A percentile compares a stretch with the other conserved stretches of the same genome.
phyloP scores from a whole-genome alignment of 2,329 filamentous ascomycete species.

The Fusarium sp. region DNA sequence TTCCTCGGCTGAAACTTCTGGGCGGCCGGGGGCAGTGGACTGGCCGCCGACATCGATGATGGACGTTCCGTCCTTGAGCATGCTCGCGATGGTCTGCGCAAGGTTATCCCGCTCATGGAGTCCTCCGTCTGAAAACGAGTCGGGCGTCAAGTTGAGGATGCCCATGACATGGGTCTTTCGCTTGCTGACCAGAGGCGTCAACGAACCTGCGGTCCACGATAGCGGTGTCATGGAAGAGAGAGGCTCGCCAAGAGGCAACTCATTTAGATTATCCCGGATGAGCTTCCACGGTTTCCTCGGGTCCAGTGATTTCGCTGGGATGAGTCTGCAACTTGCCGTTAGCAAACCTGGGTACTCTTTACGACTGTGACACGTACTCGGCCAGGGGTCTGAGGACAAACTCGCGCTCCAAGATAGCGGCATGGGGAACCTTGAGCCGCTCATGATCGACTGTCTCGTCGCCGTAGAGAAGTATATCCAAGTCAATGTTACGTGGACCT shows the following conservation, averaged over 20 bases:
- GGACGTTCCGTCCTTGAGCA: slow-evolving; percentile 75
- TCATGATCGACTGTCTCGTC: slow-evolving; percentile 71
- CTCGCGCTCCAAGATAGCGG: slow-evolving; percentile 85
- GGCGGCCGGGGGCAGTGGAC: slow-evolving; percentile 82
- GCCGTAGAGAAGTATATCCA: slow-evolving; percentile 90
- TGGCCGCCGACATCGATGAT: slow-evolving; percentile 95
- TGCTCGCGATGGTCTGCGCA: slow-evolving; percentile 64
- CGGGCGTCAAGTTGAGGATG: slow-evolving; percentile 92
- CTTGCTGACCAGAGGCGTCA: slow-evolving; percentile 66
- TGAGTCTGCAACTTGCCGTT: slow-evolving; percentile 54
- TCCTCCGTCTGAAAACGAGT: slow-evolving; percentile 96
- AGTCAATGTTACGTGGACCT: slow-evolving; percentile 91
- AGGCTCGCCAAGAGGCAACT: slow-evolving; percentile 60
- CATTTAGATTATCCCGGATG: slow-evolving; percentile 68
- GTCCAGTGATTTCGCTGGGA: slow-evolving; percentile 63
- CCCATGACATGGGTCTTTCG: slow-evolving; percentile 85
- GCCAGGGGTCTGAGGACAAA: slow-evolving; percentile 91
- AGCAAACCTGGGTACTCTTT: slow-evolving; percentile 1
- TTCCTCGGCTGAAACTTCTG: slow-evolving; percentile 73
- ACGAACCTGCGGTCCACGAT: slow-evolving; percentile 54
- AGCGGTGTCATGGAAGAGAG: slow-evolving; percentile 69
- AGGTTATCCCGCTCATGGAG: slow-evolving; percentile 65
- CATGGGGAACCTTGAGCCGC: slow-evolving; percentile 84
- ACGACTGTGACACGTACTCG: slow-evolving; percentile 62
- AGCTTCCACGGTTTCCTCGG: slow-evolving; percentile 66